Evolutionary conservation across 441 rosid species (phyloP), one percentile per base, ranked within the genome.

Genomic region (Populus hybrid): DNA sequence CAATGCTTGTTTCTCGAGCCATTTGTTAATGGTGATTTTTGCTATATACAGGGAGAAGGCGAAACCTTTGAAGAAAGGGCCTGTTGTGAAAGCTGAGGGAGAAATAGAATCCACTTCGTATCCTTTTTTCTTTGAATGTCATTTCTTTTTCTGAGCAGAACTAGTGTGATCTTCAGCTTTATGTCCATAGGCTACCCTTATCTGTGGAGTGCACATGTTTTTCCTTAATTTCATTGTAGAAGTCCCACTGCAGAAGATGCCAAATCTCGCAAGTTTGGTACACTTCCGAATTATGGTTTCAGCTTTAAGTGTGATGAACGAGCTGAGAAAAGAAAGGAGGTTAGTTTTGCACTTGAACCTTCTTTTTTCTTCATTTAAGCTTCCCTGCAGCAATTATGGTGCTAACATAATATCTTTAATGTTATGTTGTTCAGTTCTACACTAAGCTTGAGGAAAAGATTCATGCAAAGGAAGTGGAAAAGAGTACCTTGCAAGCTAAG

Each of bases 311-410:
- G 99, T 83, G 94, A 91, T 82, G 94, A 93, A 84, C 92, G 99
- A 65, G 99, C 99, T 82, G 99, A 96, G 80, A 96, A 91, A 89
- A 89, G 99, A 79, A 94, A 74, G 87, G 99, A 96, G 98, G 99
- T 96, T 77, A 29, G 90, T 16, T 42, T 72, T 77, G 33, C 9
- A 20, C 31, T 75, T 71, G 29, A 31, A 29, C 21, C 42, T 72
- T 69, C 38, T 75, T 40, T 29, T 14, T n/a, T 68, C 21, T 8
- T 7, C 24, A 59, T 40, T 26, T 42, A 20, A 33, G 35, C 26
- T 67, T 9, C 1, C 70, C 36, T 10, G 12, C 21, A 8, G 42
- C 21, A 6, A 4, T 3, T 18, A 12, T 26, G 29, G 36, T 21
- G 70, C 3, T 2, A 14, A 14, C 33, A 33, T 2, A 61, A 50